phyloP scores from a whole-genome alignment of 75 land plant genomes.

The Isoetes taiwanensis region DNA sequence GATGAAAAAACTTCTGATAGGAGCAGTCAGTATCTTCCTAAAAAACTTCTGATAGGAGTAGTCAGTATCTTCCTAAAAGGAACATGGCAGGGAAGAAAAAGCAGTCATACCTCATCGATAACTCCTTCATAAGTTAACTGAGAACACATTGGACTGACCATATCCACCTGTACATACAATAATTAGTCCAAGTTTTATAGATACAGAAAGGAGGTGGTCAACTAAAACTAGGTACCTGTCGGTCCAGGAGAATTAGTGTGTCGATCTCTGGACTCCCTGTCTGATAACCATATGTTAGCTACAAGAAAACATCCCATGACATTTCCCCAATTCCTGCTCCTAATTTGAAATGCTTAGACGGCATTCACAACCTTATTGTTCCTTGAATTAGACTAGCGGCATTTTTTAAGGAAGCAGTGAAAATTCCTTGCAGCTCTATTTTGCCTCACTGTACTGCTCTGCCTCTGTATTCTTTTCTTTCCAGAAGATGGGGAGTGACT shows the following conservation, averaged over 20 bases:
- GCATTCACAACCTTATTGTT: background rate
- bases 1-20: no score
- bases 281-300: constrained; percentile 23
- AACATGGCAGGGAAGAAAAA: no score
- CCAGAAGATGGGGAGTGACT: background rate
- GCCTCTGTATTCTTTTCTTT: background rate
- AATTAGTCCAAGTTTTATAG: no score
- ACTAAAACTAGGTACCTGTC: constrained; percentile 43
- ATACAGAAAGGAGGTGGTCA: no score
- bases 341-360: background rate
- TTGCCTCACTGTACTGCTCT: background rate
- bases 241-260: constrained; percentile 75
- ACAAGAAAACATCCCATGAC: no score
- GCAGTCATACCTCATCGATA: constrained; percentile 69
- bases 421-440: background rate
- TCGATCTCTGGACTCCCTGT: constrained; percentile 66
- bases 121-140: constrained; percentile 98
- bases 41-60: no score
- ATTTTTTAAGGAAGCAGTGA: background rate
- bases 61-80: no score
- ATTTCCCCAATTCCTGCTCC: background rate
- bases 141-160: constrained; percentile 95
- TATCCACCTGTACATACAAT: constrained; percentile 98
- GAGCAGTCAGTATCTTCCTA: no score
- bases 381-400: no score